A percentile compares a stretch with the other conserved stretches of the same genome.
Evolutionary conservation across 2,329 filamentous ascomycete genomes (phyloP).

Genomic region (Sporothrix curviconia): DNA sequence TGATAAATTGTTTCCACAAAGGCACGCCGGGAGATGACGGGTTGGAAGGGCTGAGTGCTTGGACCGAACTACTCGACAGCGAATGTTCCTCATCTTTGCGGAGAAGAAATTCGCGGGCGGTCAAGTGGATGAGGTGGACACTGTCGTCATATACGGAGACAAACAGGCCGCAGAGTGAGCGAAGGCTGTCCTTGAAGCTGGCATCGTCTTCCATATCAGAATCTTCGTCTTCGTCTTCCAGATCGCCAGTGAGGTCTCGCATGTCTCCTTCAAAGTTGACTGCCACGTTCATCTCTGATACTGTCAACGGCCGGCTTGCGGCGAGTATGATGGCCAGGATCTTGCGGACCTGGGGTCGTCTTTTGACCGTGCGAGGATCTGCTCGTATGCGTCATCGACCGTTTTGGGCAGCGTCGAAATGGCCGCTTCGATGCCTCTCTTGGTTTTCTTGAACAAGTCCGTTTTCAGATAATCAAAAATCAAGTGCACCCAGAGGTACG

Average conservation of each 20-base stretch:
- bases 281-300: conserved; percentile 27
- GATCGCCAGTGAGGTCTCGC: not conserved
- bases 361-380: conserved; percentile 19
- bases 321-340: conserved; percentile 24
- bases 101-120: conserved; percentile 28
- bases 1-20: conserved; percentile 23
- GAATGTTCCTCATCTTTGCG: not conserved
- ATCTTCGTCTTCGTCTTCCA: too few species aligned
- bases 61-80: not conserved
- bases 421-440: conserved; percentile 14
- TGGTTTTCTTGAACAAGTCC: conserved; percentile 10
- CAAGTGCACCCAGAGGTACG: conserved; percentile 34
- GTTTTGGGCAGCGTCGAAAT: conserved; percentile 21
- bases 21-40: too few species aligned
- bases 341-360: conserved; percentile 17
- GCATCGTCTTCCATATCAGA: conserved; percentile 22
- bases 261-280: conserved; percentile 16
- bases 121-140: conserved; percentile 29
- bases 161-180: conserved; percentile 26
- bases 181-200: conserved; percentile 20
- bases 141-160: conserved; percentile 23
- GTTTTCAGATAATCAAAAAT: conserved; percentile 23
- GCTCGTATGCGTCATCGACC: conserved; percentile 21
- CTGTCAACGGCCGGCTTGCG: conserved; percentile 22
- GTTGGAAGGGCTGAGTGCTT: too few species aligned